These are phyloP conservation scores for Cytospora paraplurivora DNA, from an alignment of 2,329 filamentous ascomycete genomes.

Conservation along the genomic window DNA sequence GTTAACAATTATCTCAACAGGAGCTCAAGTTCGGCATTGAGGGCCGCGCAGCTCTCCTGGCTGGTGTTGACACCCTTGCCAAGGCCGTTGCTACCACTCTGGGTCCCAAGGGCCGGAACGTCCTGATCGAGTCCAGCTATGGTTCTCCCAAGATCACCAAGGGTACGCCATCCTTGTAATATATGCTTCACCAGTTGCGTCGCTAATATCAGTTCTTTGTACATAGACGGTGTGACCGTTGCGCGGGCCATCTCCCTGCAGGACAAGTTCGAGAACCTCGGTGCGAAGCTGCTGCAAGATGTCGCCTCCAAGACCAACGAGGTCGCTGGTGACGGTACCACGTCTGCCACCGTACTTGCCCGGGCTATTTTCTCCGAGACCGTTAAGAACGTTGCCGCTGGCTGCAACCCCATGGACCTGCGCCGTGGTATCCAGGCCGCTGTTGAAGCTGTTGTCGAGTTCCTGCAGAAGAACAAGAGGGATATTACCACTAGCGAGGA, in stretches of 20 bases:
- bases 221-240: conserved; percentile 80
- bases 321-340: conserved; percentile 97
- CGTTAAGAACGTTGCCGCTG: conserved; percentile 98
- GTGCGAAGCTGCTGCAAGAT: conserved; percentile 93
- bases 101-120: conserved; percentile 97
- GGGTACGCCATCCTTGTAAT: conserved; percentile 59
- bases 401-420: conserved; percentile 99
- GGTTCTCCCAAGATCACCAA: conserved; percentile 99
- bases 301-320: conserved; percentile 99
- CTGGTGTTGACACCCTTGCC: conserved; percentile 94
- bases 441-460: conserved; percentile 92
- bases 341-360: conserved; percentile 94
- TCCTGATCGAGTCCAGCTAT: conserved; percentile 97
- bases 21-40: conserved; percentile 99
- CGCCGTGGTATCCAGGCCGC: conserved; percentile 95
- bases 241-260: conserved; percentile 88
- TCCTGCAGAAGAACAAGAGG: conserved; percentile 91
- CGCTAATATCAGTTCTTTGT: conserved; percentile 15
- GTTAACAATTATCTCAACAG: conserved; percentile 51
- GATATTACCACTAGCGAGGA: conserved; percentile 97
- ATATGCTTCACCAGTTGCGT: neutral
- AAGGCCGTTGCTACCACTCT: conserved; percentile 95
- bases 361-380: conserved; percentile 99
- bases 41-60: conserved; percentile 82
- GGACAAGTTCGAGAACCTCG: conserved; percentile 99